These are phyloP conservation scores for Aspergillus tanneri DNA, from an alignment of 2,329 filamentous ascomycete species.

Conservation along the genomic window DNA sequence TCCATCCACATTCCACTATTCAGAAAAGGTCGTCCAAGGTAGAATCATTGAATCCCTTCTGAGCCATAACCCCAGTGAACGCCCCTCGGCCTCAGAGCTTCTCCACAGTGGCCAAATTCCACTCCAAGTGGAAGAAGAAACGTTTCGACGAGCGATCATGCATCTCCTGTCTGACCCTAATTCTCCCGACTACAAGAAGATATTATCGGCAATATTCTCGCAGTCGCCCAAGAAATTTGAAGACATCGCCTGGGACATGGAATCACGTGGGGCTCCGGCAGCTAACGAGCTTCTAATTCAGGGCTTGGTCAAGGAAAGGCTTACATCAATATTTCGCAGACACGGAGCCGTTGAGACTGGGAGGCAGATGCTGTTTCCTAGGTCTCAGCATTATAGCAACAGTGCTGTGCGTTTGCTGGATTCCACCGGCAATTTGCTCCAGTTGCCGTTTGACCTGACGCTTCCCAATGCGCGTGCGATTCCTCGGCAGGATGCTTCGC, in stretches of 20 bases:
- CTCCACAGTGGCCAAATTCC: constrained; percentile 84
- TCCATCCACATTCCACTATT: constrained; percentile 68
- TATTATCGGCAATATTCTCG: constrained; percentile 80
- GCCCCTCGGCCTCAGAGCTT: constrained; percentile 79
- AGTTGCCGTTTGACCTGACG: constrained; percentile 91
- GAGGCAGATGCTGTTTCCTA: constrained; percentile 74
- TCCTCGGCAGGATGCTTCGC: constrained; percentile 62
- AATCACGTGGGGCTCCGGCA: constrained; percentile 53
- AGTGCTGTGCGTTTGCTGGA: constrained; percentile 80
- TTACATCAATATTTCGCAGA: constrained; percentile 76
- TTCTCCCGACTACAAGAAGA: constrained; percentile 86
- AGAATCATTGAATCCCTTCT: constrained; percentile 78
- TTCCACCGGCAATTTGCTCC: constrained; percentile 78
- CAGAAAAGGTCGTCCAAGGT: constrained; percentile 67
- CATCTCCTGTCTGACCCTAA: constrained; percentile 72
- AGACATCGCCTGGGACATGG: constrained; percentile 76
- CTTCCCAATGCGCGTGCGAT: constrained; percentile 83
- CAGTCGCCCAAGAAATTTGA: constrained; percentile 74
- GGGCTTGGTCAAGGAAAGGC: constrained; percentile 68
- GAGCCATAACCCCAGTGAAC: constrained; percentile 75
- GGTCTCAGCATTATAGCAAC: constrained; percentile 71
- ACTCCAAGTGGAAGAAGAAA: constrained; percentile 88
- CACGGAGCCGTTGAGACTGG: constrained; percentile 85
- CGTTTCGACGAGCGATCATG: constrained; percentile 77
- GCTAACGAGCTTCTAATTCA: constrained; percentile 62